Conservation (phyloP, 148 eudicot genomes). For the Oxyria digyna region DNA sequence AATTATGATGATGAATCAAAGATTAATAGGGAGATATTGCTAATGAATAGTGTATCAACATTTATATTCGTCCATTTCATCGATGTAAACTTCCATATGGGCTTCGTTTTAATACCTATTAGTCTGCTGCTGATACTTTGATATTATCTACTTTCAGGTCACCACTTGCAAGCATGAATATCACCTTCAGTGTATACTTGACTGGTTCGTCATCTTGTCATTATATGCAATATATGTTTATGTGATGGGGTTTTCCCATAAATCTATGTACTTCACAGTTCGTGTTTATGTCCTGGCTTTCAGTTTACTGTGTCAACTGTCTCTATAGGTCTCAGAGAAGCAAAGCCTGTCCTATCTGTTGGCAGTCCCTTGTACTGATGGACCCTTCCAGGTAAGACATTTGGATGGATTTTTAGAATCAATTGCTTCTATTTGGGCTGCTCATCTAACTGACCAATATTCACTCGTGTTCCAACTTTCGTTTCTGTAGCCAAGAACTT, state of each 20-base stretch:
- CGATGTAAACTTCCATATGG: not conserved
- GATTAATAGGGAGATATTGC: not conserved
- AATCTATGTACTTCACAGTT: not conserved
- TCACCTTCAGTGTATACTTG: constrained; percentile 82
- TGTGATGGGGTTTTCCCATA: not conserved
- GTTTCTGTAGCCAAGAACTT: constrained; percentile 55
- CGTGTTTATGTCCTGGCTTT: not conserved
- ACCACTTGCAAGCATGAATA: constrained; percentile 80
- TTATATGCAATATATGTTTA: not conserved
- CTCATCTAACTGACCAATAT: not conserved
- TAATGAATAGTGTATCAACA: not conserved
- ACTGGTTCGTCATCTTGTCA: constrained; percentile 33
- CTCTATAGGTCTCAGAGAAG: constrained; percentile 65
- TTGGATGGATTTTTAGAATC: not conserved
- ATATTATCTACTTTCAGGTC: constrained; percentile 22
- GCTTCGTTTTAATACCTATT: not conserved
- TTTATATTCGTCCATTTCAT: not conserved
- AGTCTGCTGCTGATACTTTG: not conserved
- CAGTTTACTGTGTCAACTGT: constrained; percentile 1
- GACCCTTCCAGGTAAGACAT: constrained; percentile 50
- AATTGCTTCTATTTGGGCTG: not conserved
- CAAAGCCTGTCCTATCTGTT: constrained; percentile 81
- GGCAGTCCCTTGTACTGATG: constrained; percentile 53
- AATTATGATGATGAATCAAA: not conserved
- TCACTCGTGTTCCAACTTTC: not conserved